These are phyloP conservation scores for Oryza meridionalis DNA, from an alignment of 176 grass and related monocot species.

Conservation along the genomic window DNA sequence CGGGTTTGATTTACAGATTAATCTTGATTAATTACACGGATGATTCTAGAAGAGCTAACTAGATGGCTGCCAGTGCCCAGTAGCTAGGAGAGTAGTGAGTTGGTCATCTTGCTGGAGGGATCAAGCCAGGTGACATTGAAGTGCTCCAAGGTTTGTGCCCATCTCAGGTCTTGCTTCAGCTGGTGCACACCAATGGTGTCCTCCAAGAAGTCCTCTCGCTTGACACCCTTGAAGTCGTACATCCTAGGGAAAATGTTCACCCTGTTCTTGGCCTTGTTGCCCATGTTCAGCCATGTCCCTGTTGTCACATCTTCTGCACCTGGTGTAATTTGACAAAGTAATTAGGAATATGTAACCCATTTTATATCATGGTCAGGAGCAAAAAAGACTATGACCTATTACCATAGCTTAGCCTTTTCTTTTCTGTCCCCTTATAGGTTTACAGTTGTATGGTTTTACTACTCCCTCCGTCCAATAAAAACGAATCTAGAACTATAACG, in stretches of 20 bases:
- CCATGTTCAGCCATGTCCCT: conserved; percentile 71
- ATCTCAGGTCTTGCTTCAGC: conserved; percentile 58
- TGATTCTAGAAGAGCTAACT: neutral
- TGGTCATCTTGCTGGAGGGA: conserved; percentile 44
- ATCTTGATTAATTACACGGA: neutral
- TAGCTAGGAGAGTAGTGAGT: neutral
- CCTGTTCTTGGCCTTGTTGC: conserved; percentile 65
- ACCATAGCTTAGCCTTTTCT: no score
- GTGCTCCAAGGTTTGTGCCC: conserved; percentile 60
- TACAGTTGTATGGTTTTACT: no score
- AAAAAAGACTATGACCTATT: no score
- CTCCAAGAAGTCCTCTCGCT: conserved; percentile 55
- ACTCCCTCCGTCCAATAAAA: no score
- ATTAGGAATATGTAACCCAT: neutral
- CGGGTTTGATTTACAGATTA: neutral
- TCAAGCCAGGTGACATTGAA: conserved; percentile 59
- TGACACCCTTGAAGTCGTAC: conserved; percentile 67
- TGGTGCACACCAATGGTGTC: conserved; percentile 80
- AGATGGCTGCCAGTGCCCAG: neutral
- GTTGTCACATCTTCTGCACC: conserved; percentile 65
- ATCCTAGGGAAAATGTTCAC: conserved; percentile 61
- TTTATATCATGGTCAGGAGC: no score
- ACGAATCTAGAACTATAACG: no score
- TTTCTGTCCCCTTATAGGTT: no score
- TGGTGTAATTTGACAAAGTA: neutral